Percentiles rank a stretch among this genome's conserved stretches.
These are phyloP conservation scores for Acrocalymma vagum DNA, from an alignment of 2,329 filamentous ascomycete genomes.

Conservation along the genomic window DNA sequence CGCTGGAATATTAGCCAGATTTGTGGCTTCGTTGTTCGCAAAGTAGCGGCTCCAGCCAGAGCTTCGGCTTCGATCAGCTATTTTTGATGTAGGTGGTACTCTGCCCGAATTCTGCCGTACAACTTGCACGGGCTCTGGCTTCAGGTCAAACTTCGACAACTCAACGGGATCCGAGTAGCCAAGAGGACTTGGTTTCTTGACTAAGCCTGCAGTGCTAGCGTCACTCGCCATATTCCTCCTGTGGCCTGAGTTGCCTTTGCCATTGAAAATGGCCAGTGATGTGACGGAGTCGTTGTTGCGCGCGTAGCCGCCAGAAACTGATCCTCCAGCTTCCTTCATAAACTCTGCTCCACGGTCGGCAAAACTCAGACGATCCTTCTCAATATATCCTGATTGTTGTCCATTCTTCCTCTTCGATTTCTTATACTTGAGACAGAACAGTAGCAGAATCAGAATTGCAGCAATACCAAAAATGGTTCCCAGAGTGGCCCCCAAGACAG, in stretches of 20 bases:
- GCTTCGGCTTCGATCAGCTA: slow-evolving; percentile 54
- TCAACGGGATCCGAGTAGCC: slow-evolving; percentile 53
- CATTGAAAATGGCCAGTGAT: slow-evolving; percentile 60
- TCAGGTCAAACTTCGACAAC: slow-evolving; percentile 55
- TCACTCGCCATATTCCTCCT: slow-evolving; percentile 65
- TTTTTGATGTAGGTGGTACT: slow-evolving; percentile 24
- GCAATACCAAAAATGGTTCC: slow-evolving; percentile 82
- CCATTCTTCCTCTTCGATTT: slow-evolving; percentile 65
- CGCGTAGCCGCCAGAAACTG: slow-evolving; percentile 42
- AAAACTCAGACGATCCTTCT: slow-evolving; percentile 58
- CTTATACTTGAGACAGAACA: slow-evolving; percentile 72
- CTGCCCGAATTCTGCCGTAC: slow-evolving; percentile 47
- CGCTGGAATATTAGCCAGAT: slow-evolving; percentile 67
- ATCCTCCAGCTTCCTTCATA: slow-evolving; percentile 60
- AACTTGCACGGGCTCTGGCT: slow-evolving; percentile 41
- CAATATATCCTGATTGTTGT: slow-evolving; percentile 65
- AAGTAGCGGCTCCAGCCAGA: slow-evolving; percentile 83
- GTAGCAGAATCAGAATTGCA: slow-evolving; percentile 72
- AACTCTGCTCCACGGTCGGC: slow-evolving; percentile 60
- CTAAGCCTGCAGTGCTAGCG: slow-evolving; percentile 67
- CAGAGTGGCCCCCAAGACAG: slow-evolving; percentile 82
- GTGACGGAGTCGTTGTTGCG: slow-evolving; percentile 46
- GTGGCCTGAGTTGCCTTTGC: slow-evolving; percentile 61
- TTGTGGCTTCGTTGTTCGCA: slow-evolving; percentile 72
- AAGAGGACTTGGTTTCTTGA: slow-evolving; percentile 60